Conservation (phyloP, 2,329 filamentous ascomycete species). For the Gnomoniopsis sp. region DNA sequence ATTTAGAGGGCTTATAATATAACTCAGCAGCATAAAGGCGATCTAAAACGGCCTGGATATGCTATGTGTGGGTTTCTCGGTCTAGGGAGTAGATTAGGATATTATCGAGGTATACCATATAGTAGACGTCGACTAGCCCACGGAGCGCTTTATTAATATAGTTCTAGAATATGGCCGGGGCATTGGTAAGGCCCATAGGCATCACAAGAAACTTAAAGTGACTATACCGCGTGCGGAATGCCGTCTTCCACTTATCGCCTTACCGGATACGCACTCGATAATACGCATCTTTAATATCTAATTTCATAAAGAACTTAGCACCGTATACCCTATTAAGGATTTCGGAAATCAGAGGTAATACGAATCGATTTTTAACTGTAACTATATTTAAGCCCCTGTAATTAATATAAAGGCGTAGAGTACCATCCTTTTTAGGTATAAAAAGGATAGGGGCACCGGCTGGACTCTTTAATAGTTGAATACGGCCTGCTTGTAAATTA, state of each 20-base stretch:
- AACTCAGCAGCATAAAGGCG: background rate
- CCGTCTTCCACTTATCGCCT: constrained; percentile 29
- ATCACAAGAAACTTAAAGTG: constrained; percentile 29
- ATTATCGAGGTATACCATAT: constrained; percentile 14
- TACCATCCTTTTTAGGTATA: constrained; percentile 19
- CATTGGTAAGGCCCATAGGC: constrained; percentile 25
- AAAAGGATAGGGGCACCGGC: constrained; percentile 14
- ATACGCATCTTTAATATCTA: constrained; percentile 19
- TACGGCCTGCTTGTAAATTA: constrained; percentile 1
- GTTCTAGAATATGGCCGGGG: constrained; percentile 8
- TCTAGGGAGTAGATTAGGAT: constrained; percentile 8
- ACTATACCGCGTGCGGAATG: constrained; percentile 24
- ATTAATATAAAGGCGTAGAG: constrained; percentile 22
- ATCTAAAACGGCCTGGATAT: background rate
- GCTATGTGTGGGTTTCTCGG: background rate
- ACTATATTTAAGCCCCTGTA: constrained; percentile 24
- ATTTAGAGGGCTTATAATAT: background rate
- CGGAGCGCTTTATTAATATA: constrained; percentile 13
- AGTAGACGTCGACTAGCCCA: constrained; percentile 6
- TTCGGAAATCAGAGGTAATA: constrained; percentile 22
- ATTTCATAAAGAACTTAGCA: constrained; percentile 12
- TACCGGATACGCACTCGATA: constrained; percentile 21
- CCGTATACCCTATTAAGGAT: constrained; percentile 17
- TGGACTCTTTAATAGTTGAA: constrained; percentile 1
- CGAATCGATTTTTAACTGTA: constrained; percentile 24